Percentiles rank a stretch among this genome's conserved stretches.
Conservation (phyloP, 2,329 filamentous ascomycete genomes). For the Byssothecium circinans region DNA sequence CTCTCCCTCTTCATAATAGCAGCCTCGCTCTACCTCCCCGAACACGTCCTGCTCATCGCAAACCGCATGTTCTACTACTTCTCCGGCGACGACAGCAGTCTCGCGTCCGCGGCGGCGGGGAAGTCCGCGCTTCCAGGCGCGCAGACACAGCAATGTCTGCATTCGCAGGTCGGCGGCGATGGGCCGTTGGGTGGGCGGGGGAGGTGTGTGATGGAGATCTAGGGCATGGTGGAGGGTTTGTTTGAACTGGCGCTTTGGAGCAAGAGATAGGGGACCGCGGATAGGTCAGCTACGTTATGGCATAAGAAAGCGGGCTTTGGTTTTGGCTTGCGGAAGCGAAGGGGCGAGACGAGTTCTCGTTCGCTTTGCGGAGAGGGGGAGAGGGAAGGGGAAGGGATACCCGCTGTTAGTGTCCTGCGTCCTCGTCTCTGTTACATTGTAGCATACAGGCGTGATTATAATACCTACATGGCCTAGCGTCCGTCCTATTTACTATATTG, state of each 20-base stretch:
- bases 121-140: conserved; percentile 18
- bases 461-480: too few species aligned
- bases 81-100: conserved; percentile 67
- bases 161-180: conserved; percentile 11
- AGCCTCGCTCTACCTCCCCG: conserved; percentile 86
- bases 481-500: too few species aligned
- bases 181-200: conserved; percentile 12
- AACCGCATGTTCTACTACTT: conserved; percentile 94
- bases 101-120: conserved; percentile 6
- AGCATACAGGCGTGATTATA: too few species aligned
- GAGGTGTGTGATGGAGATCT: conserved; percentile 28
- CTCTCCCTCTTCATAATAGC: conserved; percentile 84
- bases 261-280: too few species aligned
- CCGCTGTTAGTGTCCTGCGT: too few species aligned
- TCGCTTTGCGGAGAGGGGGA: too few species aligned
- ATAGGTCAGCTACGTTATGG: too few species aligned
- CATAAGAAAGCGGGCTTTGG: too few species aligned
- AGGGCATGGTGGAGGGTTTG: neutral
- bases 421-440: too few species aligned
- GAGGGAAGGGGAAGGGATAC: too few species aligned
- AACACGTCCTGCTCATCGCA: conserved; percentile 81
- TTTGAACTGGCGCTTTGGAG: neutral
- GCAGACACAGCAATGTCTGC: conserved; percentile 12
- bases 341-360: too few species aligned
- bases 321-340: too few species aligned